These are phyloP conservation scores for Hortiboletus rubellus DNA, from an alignment of 1,284 basidiomycete species.

Conservation along the genomic window DNA sequence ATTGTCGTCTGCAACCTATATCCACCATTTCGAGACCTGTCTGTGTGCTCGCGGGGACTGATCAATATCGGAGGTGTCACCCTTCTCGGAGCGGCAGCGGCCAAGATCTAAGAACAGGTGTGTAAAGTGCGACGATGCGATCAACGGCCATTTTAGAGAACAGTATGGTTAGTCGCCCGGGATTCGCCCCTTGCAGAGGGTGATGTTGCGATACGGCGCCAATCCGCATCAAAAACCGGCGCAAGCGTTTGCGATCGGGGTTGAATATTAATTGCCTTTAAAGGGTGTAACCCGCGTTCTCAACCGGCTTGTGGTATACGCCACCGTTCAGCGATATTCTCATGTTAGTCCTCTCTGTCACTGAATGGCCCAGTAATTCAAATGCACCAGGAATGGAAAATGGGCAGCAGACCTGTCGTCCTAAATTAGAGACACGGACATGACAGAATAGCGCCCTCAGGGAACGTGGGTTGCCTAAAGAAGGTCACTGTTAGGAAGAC, in stretches of 20 bases:
- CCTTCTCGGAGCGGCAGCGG: constrained; percentile 87
- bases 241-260: constrained; percentile 91
- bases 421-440: too few species aligned
- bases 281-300: constrained; percentile 49
- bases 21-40: constrained; percentile 86
- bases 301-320: not conserved
- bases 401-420: too few species aligned
- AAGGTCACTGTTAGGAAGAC: too few species aligned
- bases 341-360: too few species aligned
- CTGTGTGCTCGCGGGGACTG: constrained; percentile 89
- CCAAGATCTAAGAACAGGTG: constrained; percentile 97
- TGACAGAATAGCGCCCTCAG: too few species aligned
- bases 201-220: constrained; percentile 92
- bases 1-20: constrained; percentile 99
- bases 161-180: constrained; percentile 89
- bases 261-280: constrained; percentile 78
- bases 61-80: constrained; percentile 99
- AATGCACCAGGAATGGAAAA: too few species aligned
- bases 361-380: too few species aligned
- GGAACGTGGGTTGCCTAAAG: too few species aligned
- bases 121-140: constrained; percentile 90
- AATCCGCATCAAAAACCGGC: constrained; percentile 99
- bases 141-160: constrained; percentile 95
- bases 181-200: constrained; percentile 73
- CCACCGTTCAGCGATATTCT: too few species aligned